Percentiles rank a stretch among this genome's conserved stretches.
phyloP scores from a whole-genome alignment of 768 basidiomycete species.

The Leccinum boreale region DNA sequence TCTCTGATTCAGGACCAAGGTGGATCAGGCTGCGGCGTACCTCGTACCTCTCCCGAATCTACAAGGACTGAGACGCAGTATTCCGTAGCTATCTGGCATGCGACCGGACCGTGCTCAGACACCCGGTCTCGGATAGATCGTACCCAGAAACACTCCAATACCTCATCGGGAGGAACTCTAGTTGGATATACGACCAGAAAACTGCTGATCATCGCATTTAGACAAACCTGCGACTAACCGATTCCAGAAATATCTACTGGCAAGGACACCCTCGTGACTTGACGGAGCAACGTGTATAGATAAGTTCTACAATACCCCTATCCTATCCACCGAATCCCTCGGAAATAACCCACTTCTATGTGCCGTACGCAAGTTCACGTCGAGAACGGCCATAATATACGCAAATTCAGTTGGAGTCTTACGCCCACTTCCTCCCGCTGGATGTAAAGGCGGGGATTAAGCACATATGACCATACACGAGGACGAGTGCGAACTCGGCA shows the following conservation, averaged over 20 bases:
- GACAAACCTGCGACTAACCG: not conserved
- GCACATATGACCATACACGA: not conserved
- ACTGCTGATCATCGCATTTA: not conserved
- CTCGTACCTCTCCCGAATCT: constrained; percentile 42
- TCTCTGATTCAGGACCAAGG: constrained; percentile 49
- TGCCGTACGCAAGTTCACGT: not conserved
- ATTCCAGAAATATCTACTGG: not conserved
- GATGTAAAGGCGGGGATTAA: not conserved
- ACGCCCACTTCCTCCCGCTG: constrained; percentile 35
- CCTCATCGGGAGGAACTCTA: not conserved
- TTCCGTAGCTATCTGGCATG: not conserved
- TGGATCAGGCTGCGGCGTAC: constrained; percentile 44
- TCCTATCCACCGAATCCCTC: constrained; percentile 38
- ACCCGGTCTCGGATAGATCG: not conserved
- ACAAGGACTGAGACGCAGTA: constrained; percentile 42
- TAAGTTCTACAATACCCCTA: not conserved
- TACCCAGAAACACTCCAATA: not conserved
- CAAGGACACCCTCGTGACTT: not conserved
- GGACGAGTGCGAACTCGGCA: not conserved
- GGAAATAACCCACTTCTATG: not conserved
- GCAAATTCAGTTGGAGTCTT: constrained; percentile 48
- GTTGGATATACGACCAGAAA: not conserved
- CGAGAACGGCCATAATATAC: not conserved
- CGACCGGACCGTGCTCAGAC: not conserved
- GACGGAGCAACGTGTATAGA: constrained; percentile 44